These are phyloP conservation scores for Quercus gilva DNA, from an alignment of 306 rosid genomes.

Conservation along the genomic window DNA sequence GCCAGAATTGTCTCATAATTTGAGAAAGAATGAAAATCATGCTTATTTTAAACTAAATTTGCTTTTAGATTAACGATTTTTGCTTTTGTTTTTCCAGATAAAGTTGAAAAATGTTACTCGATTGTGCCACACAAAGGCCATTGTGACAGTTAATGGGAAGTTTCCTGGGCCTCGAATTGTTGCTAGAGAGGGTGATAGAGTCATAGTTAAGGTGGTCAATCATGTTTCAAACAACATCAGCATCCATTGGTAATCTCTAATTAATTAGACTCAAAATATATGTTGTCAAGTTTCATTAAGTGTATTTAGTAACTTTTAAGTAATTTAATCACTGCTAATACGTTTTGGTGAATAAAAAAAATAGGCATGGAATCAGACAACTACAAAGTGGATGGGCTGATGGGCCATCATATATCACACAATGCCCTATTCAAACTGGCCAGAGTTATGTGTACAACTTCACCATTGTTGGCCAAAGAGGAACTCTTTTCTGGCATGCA, in stretches of 20 bases:
- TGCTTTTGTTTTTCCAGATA: constrained; percentile 32
- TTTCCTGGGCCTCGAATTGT: constrained; percentile 66
- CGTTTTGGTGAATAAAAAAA: constrained; percentile 8
- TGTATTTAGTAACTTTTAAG: background rate
- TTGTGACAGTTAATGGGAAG: constrained; percentile 57
- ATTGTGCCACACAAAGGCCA: constrained; percentile 57
- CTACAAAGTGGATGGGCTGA: constrained; percentile 67
- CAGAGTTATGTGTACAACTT: constrained; percentile 64
- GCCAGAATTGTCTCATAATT: background rate
- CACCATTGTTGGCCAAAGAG: constrained; percentile 67
- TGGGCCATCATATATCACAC: constrained; percentile 73
- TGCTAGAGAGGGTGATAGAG: constrained; percentile 72
- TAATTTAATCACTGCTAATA: background rate
- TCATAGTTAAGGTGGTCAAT: constrained; percentile 65
- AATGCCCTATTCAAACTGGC: constrained; percentile 64
- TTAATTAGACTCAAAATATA: background rate
- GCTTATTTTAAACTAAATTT: background rate
- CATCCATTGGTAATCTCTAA: constrained; percentile 54
- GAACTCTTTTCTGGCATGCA: constrained; percentile 72
- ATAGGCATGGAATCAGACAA: constrained; percentile 71
- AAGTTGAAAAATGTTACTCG: constrained; percentile 48
- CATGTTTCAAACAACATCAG: constrained; percentile 58
- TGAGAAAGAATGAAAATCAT: background rate
- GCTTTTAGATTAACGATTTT: background rate
- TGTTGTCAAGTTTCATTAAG: background rate